Base-by-base conservation (phyloP, 2,329 filamentous ascomycete species). In the Lasiodiplodia sp. region DNA sequence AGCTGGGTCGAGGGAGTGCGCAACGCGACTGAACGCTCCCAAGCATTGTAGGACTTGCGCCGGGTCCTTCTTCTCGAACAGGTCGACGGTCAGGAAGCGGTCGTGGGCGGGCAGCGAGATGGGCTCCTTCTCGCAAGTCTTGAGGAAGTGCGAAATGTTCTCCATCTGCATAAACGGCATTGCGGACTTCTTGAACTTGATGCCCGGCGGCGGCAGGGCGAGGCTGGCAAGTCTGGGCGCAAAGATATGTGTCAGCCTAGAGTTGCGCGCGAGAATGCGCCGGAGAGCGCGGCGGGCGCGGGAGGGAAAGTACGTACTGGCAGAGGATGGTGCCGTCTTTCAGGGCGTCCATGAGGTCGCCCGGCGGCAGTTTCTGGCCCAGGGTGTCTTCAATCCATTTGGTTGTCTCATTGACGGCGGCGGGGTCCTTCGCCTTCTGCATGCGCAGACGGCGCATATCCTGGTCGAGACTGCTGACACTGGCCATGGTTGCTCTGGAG, bases 161-260 rank as follows among this genome's bases (percentile, higher is more conserved):
- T 99, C 96, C 94, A 98, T 98, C 81, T 99, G 96, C 51, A 98
- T 95, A 78, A 99, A 99, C 0, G 96, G 96, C 95, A 98, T 98
- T 51, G 89, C 83, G 0, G 94, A 97, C 77, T 91, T 86, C 82
- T 98, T 98, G 87, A 92, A 98, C 79, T 91, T 93, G 81, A 97
- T 88, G 38, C 91, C 91, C 0, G 92, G 92, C 18, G 90, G 88
- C 31, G 92, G 92, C 47, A 91, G 81, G 38, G 88, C 92, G 68
- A 95, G 86, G 77, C 97, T 98, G 75, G 93, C 88, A 65, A 98
- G 89, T 76, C 93, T 96, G 72, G 40, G 28, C 38, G 28, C 34
- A 47, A 25, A 23, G 5, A n/a, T n/a, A 47, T 64, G 47, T 52
- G 44, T 64, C 60, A 64, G 60, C 60, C 28, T 51, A 21, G 60